phyloP scores from a whole-genome alignment of 2,329 filamentous ascomycete genomes.

The Drechslerella dactyloides region DNA sequence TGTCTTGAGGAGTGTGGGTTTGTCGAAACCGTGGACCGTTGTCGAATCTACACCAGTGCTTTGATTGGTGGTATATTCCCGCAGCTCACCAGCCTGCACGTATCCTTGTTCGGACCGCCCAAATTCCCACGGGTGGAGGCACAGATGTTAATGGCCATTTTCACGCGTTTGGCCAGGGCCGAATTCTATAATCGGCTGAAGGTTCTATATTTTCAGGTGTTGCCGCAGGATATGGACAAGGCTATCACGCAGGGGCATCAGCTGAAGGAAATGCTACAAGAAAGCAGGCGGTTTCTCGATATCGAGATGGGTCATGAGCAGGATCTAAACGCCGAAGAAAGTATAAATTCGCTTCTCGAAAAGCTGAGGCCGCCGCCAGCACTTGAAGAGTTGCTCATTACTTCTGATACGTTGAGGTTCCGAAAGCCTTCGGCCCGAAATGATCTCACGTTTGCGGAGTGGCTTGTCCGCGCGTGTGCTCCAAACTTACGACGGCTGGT shows the following conservation, averaged over 20 bases:
- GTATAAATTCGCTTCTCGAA: not conserved
- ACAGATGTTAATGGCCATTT: not conserved
- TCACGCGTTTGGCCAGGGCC: not conserved
- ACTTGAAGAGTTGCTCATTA: conserved; percentile 4
- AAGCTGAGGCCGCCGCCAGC: not conserved
- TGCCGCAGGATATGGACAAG: not conserved
- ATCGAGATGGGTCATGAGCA: not conserved
- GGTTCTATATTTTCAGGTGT: not conserved
- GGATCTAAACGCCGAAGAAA: not conserved
- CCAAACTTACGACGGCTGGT: conserved; percentile 7
- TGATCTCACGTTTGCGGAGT: not conserved
- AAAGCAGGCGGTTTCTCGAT: not conserved
- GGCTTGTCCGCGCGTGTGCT: no score
- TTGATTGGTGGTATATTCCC: not conserved
- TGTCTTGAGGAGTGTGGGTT: not conserved
- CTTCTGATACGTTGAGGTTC: not conserved
- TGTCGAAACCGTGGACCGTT: not conserved
- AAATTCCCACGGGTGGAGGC: not conserved
- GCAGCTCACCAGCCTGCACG: not conserved
- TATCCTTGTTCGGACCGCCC: not conserved
- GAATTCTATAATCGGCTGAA: not conserved
- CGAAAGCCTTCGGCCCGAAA: not conserved
- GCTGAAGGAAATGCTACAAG: not conserved
- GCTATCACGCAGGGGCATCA: not conserved
- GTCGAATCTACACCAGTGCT: not conserved